Evolutionary conservation across 2,329 filamentous ascomycete species (phyloP), one percentile per base, ranked within the genome.

Genomic region (Colletotrichum shisoi): DNA sequence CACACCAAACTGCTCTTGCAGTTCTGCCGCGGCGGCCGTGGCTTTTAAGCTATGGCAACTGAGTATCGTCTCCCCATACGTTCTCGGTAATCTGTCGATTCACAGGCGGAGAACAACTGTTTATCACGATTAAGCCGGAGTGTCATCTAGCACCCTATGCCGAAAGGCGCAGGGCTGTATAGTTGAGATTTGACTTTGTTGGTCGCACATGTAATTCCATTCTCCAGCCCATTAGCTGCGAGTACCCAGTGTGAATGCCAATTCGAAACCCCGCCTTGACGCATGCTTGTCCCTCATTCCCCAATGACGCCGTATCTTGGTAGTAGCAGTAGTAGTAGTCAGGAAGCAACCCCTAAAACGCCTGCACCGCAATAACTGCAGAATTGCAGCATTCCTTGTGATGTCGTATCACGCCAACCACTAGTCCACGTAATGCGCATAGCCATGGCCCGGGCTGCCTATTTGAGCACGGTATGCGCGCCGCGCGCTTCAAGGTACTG

Each of bases 51-150:
- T 81, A 78, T 83, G 83, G 86, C 85, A 86, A 89, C 87, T 87
- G 87, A 86, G 84, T 82, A 74, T 77, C 76, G 78, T 83, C 79
- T 77, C 80, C 76, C 84, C 79, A 85, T 92, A 89, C 89, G 84
- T 83, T 86, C 86, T 93, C 91, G 91, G 93, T 95, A 91, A 84
- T 84, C 85, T 85, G 89, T 91, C 87, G 84, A 80, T 79, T 71
- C 71, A 78, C 79, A 86, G 92, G 93, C 93, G 90, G 84, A 96
- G 86, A 96, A 79, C 78, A 87, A 86, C 78, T n/a, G 69, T 71
- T 74, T 91, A 92, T 92, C 91, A 90, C 92, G 90, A 96, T 95
- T 97, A 97, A 97, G 94, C 94, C 93, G 94, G 94, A 96, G 93
- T 92, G 87, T 87, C 89, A 90, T 89, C 88, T 94, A 89, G 86